Conservation (phyloP, 2,329 filamentous ascomycete species). For the Epichloe festucae region DNA sequence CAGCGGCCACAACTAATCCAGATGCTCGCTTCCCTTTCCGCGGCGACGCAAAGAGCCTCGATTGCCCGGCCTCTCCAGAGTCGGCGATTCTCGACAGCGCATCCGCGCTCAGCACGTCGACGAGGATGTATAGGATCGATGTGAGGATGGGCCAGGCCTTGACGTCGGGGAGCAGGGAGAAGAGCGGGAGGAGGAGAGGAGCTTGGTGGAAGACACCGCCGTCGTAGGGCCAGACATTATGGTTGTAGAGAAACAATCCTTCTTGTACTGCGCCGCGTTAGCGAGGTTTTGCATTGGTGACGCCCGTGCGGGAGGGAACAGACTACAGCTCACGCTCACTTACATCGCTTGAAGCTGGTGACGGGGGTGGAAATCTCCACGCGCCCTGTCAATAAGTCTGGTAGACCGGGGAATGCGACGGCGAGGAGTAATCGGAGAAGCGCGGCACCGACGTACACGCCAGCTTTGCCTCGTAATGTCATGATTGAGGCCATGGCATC, state of each 20-base stretch:
- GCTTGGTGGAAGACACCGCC: conserved; percentile 76
- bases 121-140: conserved; percentile 62
- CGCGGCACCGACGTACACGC: conserved; percentile 63
- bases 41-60: conserved; percentile 64
- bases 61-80: conserved; percentile 64
- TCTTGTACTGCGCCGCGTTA: conserved; percentile 59
- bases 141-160: conserved; percentile 57
- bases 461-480: conserved; percentile 28
- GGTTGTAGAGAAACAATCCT: conserved; percentile 87
- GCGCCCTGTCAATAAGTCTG: conserved; percentile 73
- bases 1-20: conserved; percentile 62
- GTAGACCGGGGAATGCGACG: conserved; percentile 62
- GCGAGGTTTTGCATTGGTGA: neutral
- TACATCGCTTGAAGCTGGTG: conserved; percentile 95
- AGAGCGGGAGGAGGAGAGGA: conserved; percentile 79
- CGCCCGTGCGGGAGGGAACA: neutral
- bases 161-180: conserved; percentile 71
- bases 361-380: conserved; percentile 93
- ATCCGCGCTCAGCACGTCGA: conserved; percentile 73
- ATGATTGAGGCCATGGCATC: conserved; percentile 18
- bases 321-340: conserved; percentile 26
- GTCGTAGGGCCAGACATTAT: conserved; percentile 94
- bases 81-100: conserved; percentile 69
- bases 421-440: conserved; percentile 70
- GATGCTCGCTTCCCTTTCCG: conserved; percentile 64